A percentile compares a stretch with the other conserved stretches of the same genome.
Conservation (phyloP, 768 basidiomycete genomes). For the Podaxis sp. region DNA sequence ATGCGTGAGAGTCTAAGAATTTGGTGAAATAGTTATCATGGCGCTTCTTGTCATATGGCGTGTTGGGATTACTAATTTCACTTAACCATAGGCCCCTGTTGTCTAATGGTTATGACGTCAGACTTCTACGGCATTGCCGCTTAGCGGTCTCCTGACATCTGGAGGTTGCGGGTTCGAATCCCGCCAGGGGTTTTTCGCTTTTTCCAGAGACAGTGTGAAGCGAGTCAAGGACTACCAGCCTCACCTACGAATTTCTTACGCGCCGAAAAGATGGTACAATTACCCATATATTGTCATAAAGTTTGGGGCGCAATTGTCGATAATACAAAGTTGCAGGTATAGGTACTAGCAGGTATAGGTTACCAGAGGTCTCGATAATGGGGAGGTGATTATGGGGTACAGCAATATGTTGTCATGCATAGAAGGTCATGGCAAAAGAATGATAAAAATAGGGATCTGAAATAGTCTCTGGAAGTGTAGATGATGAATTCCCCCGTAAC, state of each 20-base stretch:
- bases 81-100: slow-evolving; percentile 51
- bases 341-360: neutral
- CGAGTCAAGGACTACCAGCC: too few species aligned
- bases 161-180: slow-evolving; percentile 88
- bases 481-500: neutral
- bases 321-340: slow-evolving; percentile 3
- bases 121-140: slow-evolving; percentile 57
- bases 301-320: neutral
- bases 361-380: neutral
- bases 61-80: neutral
- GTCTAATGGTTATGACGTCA: slow-evolving; percentile 92
- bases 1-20: neutral
- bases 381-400: slow-evolving; percentile 4
- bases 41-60: neutral
- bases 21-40: neutral
- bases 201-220: slow-evolving; percentile 4
- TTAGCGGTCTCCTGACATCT: slow-evolving; percentile 34
- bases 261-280: neutral
- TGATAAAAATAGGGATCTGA: neutral
- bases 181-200: slow-evolving; percentile 58
- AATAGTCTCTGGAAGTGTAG: neutral
- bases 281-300: neutral
- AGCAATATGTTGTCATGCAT: neutral
- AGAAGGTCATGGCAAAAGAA: neutral
- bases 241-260: too few species aligned